phyloP scores from a whole-genome alignment of 2,329 filamentous ascomycete species.

The Microsporum canis region DNA sequence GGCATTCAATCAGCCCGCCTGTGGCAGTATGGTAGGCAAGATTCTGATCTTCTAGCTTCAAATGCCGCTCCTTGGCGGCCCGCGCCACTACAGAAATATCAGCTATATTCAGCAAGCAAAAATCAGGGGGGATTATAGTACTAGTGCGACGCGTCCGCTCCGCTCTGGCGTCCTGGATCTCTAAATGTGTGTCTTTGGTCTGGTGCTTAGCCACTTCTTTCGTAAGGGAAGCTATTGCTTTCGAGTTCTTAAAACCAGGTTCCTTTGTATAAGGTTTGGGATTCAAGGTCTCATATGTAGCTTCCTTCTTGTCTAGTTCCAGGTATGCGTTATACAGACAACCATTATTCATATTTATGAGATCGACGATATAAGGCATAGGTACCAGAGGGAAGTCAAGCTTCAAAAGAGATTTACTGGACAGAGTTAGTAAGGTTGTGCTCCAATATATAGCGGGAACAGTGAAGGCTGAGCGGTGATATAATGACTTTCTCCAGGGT shows the following conservation, averaged over 20 bases:
- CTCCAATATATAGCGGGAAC: not conserved
- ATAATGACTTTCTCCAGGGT: not conserved
- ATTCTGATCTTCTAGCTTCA: not conserved
- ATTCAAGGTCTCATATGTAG: not conserved
- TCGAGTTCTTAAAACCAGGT: not conserved
- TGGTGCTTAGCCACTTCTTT: not conserved
- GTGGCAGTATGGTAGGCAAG: constrained; percentile 8
- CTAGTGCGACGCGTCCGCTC: constrained; percentile 15
- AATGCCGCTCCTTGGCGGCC: not conserved
- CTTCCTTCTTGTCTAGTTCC: not conserved
- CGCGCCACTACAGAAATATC: not conserved
- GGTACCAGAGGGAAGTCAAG: constrained; percentile 30
- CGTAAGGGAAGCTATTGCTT: not conserved
- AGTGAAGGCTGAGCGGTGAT: not conserved
- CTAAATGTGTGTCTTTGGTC: constrained; percentile 17
- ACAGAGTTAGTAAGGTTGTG: not conserved
- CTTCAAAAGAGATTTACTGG: not conserved
- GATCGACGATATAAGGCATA: constrained; percentile 23
- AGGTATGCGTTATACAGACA: constrained; percentile 7
- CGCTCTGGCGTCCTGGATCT: constrained; percentile 26
- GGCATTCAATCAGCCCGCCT: constrained; percentile 48
- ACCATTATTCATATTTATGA: not conserved
- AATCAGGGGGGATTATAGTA: not conserved
- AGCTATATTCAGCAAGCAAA: not conserved
- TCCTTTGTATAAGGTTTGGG: not conserved